Evolutionary conservation across 1,284 basidiomycete species (phyloP), one percentile per base, ranked within the genome.

Genomic region (Athelia psychrophila): DNA sequence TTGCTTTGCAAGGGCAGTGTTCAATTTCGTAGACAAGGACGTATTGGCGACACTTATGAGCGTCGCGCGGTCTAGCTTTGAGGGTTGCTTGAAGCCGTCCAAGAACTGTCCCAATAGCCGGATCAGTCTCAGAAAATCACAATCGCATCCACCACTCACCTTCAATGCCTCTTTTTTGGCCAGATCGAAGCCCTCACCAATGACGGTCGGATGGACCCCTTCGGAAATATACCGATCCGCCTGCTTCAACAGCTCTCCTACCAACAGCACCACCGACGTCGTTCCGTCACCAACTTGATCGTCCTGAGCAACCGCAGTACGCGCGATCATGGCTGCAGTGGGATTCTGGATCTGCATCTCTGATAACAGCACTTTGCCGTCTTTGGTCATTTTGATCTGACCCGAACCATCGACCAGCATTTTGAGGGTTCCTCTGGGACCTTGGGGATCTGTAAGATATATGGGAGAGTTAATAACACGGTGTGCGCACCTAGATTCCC

Each of bases 341-440:
- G 97, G 97, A 71, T 99, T 99, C 70, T 97, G 95, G 64, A 99
- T 99, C 78, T 99, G 97, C 97, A 99, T 99, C 77, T 99, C 97
- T 40, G 95, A 98, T 51, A 99, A 81, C 51, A 99, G 77, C 44
- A 98, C 96, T 76, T 99, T 99, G 62, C 97, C 97, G 67, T 99
- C 97, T 78, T 99, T 99, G 61, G 97, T 99, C 93, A 99, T 97
- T 81, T 98, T 99, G 72, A 99, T 95, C 77, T 97, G 94, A 15
- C 97, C 97, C n/a, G 95, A 81, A 54, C 97, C 97, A 72, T 99
- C 97, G 46, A 99, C 97, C 45, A 99, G 86, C 95, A 99, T 98
- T 79, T 99, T 99, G 61, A 98, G 84, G 2, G 96, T 98, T 56
- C 95, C 95, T 71, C 94, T 78, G 18, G 95, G 95, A 45, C 95